These are phyloP conservation scores for Flueggea neowawraea DNA, from an alignment of 441 rosid species.

Conservation along the genomic window DNA sequence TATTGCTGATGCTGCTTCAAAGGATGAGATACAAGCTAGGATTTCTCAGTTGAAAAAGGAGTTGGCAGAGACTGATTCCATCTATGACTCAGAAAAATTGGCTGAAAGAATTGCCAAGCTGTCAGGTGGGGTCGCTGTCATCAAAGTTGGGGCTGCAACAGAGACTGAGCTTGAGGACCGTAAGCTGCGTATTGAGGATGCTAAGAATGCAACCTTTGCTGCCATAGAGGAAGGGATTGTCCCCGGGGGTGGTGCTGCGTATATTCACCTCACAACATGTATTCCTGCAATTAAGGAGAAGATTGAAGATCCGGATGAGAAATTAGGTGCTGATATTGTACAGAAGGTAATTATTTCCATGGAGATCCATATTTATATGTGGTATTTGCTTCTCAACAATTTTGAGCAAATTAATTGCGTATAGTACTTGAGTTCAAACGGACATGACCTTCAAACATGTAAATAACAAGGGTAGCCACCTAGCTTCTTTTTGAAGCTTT, in stretches of 20 bases:
- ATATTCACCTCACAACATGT: conserved; percentile 66
- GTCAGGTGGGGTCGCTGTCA: conserved; percentile 95
- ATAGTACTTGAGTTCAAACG: background rate
- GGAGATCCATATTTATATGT: background rate
- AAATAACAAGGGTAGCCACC: no score
- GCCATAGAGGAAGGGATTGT: conserved; percentile 98
- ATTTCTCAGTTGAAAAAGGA: conserved; percentile 83
- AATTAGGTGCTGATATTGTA: conserved; percentile 85
- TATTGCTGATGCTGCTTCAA: conserved; percentile 91
- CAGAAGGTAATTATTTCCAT: conserved; percentile 57
- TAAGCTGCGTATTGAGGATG: conserved; percentile 90
- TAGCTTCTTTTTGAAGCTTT: no score
- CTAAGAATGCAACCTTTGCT: conserved; percentile 95
- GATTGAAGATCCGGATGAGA: conserved; percentile 73
- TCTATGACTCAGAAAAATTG: conserved; percentile 79
- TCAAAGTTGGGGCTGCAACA: conserved; percentile 96
- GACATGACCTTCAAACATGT: no score
- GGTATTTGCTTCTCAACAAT: background rate
- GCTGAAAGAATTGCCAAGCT: conserved; percentile 95
- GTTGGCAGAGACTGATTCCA: conserved; percentile 81
- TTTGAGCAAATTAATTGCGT: background rate
- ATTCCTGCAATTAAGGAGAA: conserved; percentile 74
- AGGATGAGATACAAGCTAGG: conserved; percentile 84
- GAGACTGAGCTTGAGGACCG: conserved; percentile 99
- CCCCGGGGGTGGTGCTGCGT: conserved; percentile 93